A percentile compares a stretch with the other conserved stretches of the same genome.
phyloP scores from a whole-genome alignment of 139 green algal genomes.

The Nannochloris sp. region DNA sequence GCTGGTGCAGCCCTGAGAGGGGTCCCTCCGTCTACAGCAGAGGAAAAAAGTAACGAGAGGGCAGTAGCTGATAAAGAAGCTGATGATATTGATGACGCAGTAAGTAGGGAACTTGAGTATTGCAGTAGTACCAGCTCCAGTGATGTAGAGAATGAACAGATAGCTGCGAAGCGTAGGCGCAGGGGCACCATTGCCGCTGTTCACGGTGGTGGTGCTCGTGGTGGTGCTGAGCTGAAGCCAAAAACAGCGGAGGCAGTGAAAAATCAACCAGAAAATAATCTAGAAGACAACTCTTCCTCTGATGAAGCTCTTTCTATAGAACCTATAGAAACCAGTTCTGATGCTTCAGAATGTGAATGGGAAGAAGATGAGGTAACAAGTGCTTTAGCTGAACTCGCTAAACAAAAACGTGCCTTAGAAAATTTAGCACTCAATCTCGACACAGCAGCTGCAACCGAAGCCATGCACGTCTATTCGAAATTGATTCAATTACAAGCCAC shows the following conservation, averaged over 20 bases:
- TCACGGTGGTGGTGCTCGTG: background rate
- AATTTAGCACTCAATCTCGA: background rate
- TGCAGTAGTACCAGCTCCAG: no score
- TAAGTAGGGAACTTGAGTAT: no score
- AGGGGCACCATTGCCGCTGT: background rate
- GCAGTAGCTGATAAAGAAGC: no score
- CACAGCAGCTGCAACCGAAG: background rate
- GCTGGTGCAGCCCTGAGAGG: background rate
- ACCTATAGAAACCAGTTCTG: no score
- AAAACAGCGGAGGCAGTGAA: background rate
- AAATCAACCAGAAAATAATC: no score
- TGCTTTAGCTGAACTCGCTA: constrained; percentile 9
- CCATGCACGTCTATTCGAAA: background rate
- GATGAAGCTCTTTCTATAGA: no score
- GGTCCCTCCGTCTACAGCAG: background rate
- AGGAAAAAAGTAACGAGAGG: no score
- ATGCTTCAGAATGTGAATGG: no score
- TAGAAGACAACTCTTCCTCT: no score
- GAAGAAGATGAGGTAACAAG: constrained; percentile 1
- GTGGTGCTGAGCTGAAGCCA: background rate
- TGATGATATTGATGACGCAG: no score
- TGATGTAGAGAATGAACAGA: background rate
- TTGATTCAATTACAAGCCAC: background rate
- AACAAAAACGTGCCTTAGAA: constrained; percentile 5
- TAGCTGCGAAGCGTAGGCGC: background rate